Conservation (phyloP, 1,139 yeast species). For the Nakaseomyces nivariensis region DNA sequence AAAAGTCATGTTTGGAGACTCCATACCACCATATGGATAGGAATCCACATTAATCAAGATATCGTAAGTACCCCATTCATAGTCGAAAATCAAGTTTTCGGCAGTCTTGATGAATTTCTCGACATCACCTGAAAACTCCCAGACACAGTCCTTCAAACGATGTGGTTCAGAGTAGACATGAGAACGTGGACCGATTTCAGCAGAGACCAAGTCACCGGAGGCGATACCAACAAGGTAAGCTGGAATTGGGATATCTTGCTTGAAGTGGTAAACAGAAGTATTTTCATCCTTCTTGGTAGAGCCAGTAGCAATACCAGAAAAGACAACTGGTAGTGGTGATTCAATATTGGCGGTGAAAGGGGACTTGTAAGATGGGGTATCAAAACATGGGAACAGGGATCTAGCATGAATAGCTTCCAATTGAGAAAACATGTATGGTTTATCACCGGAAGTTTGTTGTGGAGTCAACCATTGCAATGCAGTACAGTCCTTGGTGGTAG, state of each 20-base stretch:
- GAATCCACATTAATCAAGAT: constrained; percentile 71
- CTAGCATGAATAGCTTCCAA: constrained; percentile 90
- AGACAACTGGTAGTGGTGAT: constrained; percentile 58
- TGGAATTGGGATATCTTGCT: constrained; percentile 78
- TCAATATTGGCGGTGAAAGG: constrained; percentile 48
- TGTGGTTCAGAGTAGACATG: constrained; percentile 72
- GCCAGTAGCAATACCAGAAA: constrained; percentile 45
- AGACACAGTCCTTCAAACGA: constrained; percentile 54
- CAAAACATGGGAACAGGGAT: constrained; percentile 81
- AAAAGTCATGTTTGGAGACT: constrained; percentile 82
- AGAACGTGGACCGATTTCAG: constrained; percentile 79
- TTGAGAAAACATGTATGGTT: constrained; percentile 76
- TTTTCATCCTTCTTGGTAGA: constrained; percentile 13
- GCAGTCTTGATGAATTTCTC: constrained; percentile 78
- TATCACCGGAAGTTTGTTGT: constrained; percentile 75
- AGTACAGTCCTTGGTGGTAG: constrained; percentile 67
- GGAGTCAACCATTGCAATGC: constrained; percentile 80
- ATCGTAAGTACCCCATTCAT: constrained; percentile 81
- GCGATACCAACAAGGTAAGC: constrained; percentile 79
- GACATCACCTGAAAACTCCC: constrained; percentile 73
- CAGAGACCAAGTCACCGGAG: constrained; percentile 63
- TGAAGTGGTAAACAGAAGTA: constrained; percentile 37
- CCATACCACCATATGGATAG: constrained; percentile 96
- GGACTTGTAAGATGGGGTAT: constrained; percentile 78
- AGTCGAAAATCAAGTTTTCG: constrained; percentile 54